Evolutionary conservation across 352 stramenopile genomes (phyloP), one percentile per base, ranked within the genome.

Genomic region (Phytophthora syringae): DNA sequence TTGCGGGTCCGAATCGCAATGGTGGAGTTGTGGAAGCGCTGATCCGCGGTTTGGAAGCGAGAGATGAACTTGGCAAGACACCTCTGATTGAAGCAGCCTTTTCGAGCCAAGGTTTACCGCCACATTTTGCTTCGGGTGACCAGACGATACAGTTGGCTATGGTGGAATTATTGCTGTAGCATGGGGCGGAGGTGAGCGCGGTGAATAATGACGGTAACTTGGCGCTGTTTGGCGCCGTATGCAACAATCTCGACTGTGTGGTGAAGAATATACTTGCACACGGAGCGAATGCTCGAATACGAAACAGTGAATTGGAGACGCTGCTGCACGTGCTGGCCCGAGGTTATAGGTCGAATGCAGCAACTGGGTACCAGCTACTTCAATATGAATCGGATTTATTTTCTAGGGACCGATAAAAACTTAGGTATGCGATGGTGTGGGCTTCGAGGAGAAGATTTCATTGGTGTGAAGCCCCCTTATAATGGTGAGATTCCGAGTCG

Each of bases 1-100:
- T 85, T 25, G 77, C 77, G 21, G 60, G 62, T 10, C 60, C 67
- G 7, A 79, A 79, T 28, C 74, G 77, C 2, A 67, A 75, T 32
- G 53, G 51, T n/a, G 34, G 18, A 0, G 60, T 82, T 6, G 68
- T 77, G 6, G 39, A 71, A n/a, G n/a, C 55, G 9, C 36, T 85
- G 20, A 45, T 82, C 11, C 30, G 58, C 7, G 71, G 80, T 6
- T 24, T 76, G 24, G 60, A 80, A 30, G 62, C 63, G 6, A 49
- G 27, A 0, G 72, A 80, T 37, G 52, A 66, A 4, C 40, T 45
- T n/a, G 68, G 71, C 44, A 79, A 79, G 39, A 80, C 77, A 22
- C 64, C 76, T 18, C 48, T 84, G 32, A 71, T 80, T 21, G 52
- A 72, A 13, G 76, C 76, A 0, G 53, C 72, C 15, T 83, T 78